phyloP scores from a whole-genome alignment of 2,329 filamentous ascomycete species.

The Chalaropsis ovoidea region DNA sequence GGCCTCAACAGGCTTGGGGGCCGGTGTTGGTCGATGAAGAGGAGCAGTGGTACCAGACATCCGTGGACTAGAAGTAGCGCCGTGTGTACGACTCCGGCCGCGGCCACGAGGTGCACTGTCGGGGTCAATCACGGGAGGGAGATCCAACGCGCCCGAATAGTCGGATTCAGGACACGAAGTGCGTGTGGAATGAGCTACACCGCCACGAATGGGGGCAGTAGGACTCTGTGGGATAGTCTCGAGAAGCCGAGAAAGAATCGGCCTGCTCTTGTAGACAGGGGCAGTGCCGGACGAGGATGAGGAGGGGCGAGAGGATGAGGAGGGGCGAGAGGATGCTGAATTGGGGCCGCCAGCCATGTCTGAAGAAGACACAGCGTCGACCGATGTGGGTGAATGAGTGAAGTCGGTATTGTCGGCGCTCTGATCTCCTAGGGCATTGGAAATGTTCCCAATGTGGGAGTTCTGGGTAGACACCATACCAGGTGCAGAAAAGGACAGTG shows the following conservation, averaged over 20 bases:
- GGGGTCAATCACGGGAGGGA: constrained; percentile 22
- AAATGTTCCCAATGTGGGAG: constrained; percentile 6
- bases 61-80: constrained; percentile 13
- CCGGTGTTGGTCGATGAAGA: constrained; percentile 16
- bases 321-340: constrained; percentile 11
- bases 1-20: constrained; percentile 39
- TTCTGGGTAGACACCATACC: constrained; percentile 5
- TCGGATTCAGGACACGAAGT: constrained; percentile 8
- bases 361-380: constrained; percentile 17
- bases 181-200: background rate
- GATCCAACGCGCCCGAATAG: constrained; percentile 16
- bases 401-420: constrained; percentile 15
- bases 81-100: constrained; percentile 24
- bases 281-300: constrained; percentile 1
- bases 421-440: constrained; percentile 18
- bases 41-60: constrained; percentile 1
- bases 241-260: constrained; percentile 23
- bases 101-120: constrained; percentile 19
- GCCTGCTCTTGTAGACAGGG: constrained; percentile 20
- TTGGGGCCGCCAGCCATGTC: constrained; percentile 14
- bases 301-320: no score
- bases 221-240: constrained; percentile 25
- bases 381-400: constrained; percentile 2
- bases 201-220: constrained; percentile 18
- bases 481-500: constrained; percentile 8